These are phyloP conservation scores for Grosmannia clavigera DNA, from an alignment of 2,329 filamentous ascomycete species.

Conservation along the genomic window DNA sequence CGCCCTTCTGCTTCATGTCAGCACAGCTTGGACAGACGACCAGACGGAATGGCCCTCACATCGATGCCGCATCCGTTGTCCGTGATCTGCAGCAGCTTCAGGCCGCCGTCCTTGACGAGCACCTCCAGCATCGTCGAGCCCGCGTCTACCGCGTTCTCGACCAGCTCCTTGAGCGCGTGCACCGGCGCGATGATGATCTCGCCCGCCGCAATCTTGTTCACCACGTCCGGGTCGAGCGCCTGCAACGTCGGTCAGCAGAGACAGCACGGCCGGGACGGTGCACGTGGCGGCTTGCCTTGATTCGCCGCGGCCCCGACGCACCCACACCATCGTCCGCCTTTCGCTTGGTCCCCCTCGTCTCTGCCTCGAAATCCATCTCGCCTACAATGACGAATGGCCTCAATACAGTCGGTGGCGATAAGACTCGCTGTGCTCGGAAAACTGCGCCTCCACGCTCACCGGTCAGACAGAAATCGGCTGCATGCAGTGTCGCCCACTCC, in stretches of 20 bases:
- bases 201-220: slow-evolving; percentile 96
- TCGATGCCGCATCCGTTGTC: slow-evolving; percentile 96
- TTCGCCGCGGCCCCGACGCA: slow-evolving; percentile 3
- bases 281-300: background rate
- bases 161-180: slow-evolving; percentile 88
- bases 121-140: slow-evolving; percentile 86
- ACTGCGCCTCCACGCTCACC: no score
- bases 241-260: slow-evolving; percentile 21
- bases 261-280: background rate
- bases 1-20: slow-evolving; percentile 55
- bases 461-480: no score
- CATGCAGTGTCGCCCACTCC: no score
- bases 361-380: background rate
- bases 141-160: slow-evolving; percentile 97
- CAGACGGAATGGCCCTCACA: slow-evolving; percentile 29
- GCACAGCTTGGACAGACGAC: background rate
- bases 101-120: slow-evolving; percentile 82
- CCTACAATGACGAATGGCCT: background rate
- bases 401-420: no score
- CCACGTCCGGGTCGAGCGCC: slow-evolving; percentile 81
- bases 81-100: slow-evolving; percentile 92
- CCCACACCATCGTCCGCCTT: slow-evolving; percentile 6
- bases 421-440: no score
- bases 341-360: slow-evolving; percentile 20
- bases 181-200: slow-evolving; percentile 98